A percentile compares a stretch with the other conserved stretches of the same genome.
These are phyloP conservation scores for Meredithiella fracta DNA, from an alignment of 2,329 filamentous ascomycete genomes.

Conservation along the genomic window DNA sequence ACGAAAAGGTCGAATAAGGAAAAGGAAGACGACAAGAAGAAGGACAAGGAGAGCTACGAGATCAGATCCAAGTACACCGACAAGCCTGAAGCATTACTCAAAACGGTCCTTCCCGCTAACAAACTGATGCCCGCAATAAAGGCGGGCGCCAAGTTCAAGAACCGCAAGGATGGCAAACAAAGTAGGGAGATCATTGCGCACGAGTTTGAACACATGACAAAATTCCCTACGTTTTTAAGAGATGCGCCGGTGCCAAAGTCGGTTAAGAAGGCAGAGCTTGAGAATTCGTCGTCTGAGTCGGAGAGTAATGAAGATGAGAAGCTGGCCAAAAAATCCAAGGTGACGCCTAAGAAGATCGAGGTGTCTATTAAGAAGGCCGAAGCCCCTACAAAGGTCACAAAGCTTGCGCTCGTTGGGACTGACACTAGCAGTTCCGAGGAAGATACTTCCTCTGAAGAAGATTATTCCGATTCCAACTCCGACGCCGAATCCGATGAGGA, in stretches of 20 bases:
- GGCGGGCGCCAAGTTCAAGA: slow-evolving; percentile 35
- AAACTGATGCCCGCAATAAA: slow-evolving; percentile 26
- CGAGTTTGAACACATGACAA: slow-evolving; percentile 75
- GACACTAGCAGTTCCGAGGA: slow-evolving; percentile 16
- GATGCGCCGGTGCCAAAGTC: slow-evolving; percentile 20
- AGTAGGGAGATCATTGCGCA: slow-evolving; percentile 52
- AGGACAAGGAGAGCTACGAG: slow-evolving; percentile 39
- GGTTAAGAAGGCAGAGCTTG: slow-evolving; percentile 15
- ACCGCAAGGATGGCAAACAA: slow-evolving; percentile 38
- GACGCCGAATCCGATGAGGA: slow-evolving; percentile 17
- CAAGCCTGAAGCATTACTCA: slow-evolving; percentile 68
- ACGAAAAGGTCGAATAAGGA: slow-evolving; percentile 27
- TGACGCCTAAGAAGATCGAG: slow-evolving; percentile 15
- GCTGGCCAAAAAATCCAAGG: slow-evolving; percentile 15
- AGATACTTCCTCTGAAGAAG: slow-evolving; percentile 17
- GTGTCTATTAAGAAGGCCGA: slow-evolving; percentile 14
- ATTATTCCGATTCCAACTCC: slow-evolving; percentile 9
- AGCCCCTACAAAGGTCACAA: slow-evolving; percentile 15
- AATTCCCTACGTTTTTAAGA: slow-evolving; percentile 69
- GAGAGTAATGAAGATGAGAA: slow-evolving; percentile 8
- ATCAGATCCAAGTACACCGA: slow-evolving; percentile 66
- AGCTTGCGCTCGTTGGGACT: slow-evolving; percentile 4
- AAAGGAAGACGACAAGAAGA: slow-evolving; percentile 28
- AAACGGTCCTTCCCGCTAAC: slow-evolving; percentile 49
- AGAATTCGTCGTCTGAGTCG: slow-evolving; percentile 13